Conservation (phyloP, 2,329 filamentous ascomycete genomes). For the Diaporthe citrichinensis region DNA sequence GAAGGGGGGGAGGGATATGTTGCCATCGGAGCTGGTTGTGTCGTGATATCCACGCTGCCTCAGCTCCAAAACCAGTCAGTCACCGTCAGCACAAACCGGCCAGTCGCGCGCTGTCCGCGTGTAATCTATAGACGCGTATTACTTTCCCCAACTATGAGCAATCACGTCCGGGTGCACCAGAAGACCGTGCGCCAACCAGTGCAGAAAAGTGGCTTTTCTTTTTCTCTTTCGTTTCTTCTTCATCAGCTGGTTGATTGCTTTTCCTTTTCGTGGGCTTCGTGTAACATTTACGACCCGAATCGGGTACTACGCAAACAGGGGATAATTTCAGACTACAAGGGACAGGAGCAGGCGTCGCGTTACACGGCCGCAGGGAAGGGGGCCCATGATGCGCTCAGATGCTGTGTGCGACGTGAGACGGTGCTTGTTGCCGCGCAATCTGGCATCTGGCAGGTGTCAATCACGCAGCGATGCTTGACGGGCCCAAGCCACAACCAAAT, state of each 20-base stretch:
- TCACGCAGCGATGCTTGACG: slow-evolving; percentile 1
- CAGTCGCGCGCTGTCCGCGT: not conserved
- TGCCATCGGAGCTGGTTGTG: slow-evolving; percentile 6
- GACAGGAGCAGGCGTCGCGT: not conserved
- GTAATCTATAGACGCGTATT: not conserved
- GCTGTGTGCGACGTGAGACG: not conserved
- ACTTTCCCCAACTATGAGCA: not conserved
- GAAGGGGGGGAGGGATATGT: not conserved
- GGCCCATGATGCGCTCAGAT: not conserved
- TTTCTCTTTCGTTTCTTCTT: not conserved
- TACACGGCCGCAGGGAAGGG: not conserved
- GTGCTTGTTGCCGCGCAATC: slow-evolving; percentile 13
- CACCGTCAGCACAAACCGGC: too few relatives aligned
- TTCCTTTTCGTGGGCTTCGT: not conserved
- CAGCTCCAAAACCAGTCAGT: too few relatives aligned
- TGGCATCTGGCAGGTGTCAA: slow-evolving; percentile 31
- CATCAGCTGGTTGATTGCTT: not conserved
- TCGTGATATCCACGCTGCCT: not conserved
- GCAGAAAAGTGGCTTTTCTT: not conserved
- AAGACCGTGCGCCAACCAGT: not conserved
- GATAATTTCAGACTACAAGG: not conserved
- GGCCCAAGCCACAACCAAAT: slow-evolving; percentile 18
- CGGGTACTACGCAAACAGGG: not conserved
- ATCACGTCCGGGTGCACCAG: not conserved
- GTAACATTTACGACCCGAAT: not conserved